Evolutionary conservation across 2,329 filamentous ascomycete genomes (phyloP), one percentile per base, ranked within the genome.

Genomic region (Aspergillus fischeri): DNA sequence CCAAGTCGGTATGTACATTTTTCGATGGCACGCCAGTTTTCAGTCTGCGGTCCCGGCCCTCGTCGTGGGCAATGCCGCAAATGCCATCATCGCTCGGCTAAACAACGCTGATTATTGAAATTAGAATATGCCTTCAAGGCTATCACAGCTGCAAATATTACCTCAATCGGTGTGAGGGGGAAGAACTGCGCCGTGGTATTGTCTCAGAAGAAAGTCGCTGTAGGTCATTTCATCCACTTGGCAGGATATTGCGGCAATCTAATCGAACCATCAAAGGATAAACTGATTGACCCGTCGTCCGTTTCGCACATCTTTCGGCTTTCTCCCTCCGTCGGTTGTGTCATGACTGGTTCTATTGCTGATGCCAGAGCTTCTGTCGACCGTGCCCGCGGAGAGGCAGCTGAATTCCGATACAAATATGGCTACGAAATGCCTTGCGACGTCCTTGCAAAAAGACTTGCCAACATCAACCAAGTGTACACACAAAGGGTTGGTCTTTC

Each of bases 91-190:
- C 55, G 59, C 62, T 63, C 55, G 44, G 69, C 72, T 74, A 59
- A 75, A 66, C 44, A 58, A 55, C 53, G 27, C 49, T 62, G 52
- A 66, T 61, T 63, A 60, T 47, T 67, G 61, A 52, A 44, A 64
- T 68, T 75, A 97, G 94, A 99, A 84, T 99, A 99, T 93, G 94
- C 94, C 69, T 99, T 99, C 87, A 99, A 99, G 83, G 94, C 94
- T 58, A 99, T 99, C 79, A 99, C 94, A 67, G 93, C 94, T 60
- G 94, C 94, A 67, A 97, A 97, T 79, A 97, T 99, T 81, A 99
- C 96, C 83, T 94, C 94, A 60, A 86, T 99, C 76, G 94, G 94
- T 68, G 86, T 99, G 67, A 86, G 92, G 73, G 94, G 94, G 77
- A 99, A 99, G 84, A 86, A 94, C 80, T 97, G 93, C 72, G 94